These are phyloP conservation scores for Aspergillus costaricaensis DNA, from an alignment of 2,329 filamentous ascomycete genomes.

Conservation along the genomic window DNA sequence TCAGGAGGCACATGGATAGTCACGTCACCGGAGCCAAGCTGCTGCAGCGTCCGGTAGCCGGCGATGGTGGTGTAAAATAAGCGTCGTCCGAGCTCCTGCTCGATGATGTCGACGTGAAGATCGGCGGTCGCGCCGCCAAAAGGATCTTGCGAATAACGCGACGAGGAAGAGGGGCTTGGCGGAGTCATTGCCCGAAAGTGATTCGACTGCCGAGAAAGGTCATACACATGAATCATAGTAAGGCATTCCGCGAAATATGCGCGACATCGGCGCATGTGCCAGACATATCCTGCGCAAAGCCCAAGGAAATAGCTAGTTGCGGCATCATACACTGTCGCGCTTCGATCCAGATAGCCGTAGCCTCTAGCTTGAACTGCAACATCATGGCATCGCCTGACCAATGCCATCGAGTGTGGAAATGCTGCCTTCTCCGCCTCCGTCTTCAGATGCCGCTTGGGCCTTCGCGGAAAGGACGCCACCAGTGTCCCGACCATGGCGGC, in stretches of 20 bases:
- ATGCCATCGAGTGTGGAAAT: constrained; percentile 46
- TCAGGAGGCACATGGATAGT: constrained; percentile 75
- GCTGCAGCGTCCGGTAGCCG: constrained; percentile 73
- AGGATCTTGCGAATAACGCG: constrained; percentile 26
- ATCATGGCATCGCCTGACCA: constrained; percentile 48
- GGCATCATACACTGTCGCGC: constrained; percentile 47
- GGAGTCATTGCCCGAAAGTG: constrained; percentile 18
- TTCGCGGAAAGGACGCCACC: constrained; percentile 49
- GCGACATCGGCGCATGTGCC: constrained; percentile 42
- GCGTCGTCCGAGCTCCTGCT: constrained; percentile 55
- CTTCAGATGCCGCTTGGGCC: constrained; percentile 44
- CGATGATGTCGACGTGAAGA: constrained; percentile 36
- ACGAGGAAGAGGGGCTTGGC: constrained; percentile 28
- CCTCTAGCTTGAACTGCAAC: constrained; percentile 48
- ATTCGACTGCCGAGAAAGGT: constrained; percentile 34
- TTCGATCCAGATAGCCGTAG: constrained; percentile 46
- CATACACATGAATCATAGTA: constrained; percentile 45
- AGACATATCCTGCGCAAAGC: constrained; percentile 44
- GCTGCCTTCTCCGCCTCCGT: constrained; percentile 39
- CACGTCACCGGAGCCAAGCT: constrained; percentile 70
- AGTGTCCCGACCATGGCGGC: constrained; percentile 49
- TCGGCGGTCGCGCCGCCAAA: constrained; percentile 18
- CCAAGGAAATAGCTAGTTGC: constrained; percentile 48
- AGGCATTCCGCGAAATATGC: constrained; percentile 48
- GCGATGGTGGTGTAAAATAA: constrained; percentile 84